phyloP scores from a whole-genome alignment of 176 grass and related monocot species.

The Hyparrhenia diplandra region DNA sequence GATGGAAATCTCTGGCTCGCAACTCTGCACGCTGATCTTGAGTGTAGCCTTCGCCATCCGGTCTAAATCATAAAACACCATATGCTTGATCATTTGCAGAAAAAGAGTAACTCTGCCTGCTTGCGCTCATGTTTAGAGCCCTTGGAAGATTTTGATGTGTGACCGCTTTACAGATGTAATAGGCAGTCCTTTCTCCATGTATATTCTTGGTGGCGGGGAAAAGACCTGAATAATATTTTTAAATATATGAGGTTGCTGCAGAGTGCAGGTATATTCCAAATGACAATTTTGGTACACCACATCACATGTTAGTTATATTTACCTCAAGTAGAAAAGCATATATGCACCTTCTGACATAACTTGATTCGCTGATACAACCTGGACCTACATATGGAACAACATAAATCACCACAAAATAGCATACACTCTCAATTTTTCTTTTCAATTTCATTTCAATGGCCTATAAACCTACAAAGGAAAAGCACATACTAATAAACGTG shows the following conservation, averaged over 20 bases:
- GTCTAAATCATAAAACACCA: constrained; percentile 66
- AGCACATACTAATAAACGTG: background rate
- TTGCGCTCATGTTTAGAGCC: constrained; percentile 49
- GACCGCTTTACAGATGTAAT: constrained; percentile 35
- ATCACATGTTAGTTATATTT: constrained; percentile 26
- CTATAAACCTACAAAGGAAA: background rate
- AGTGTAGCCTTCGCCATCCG: constrained; percentile 24
- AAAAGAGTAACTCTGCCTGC: constrained; percentile 18
- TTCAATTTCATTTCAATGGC: background rate
- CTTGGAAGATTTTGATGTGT: constrained; percentile 57
- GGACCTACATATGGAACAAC: constrained; percentile 50
- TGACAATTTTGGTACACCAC: background rate
- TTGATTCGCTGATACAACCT: constrained; percentile 78
- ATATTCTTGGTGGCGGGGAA: constrained; percentile 76
- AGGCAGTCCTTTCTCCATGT: constrained; percentile 52
- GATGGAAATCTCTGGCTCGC: constrained; percentile 38
- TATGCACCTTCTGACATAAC: constrained; percentile 99
- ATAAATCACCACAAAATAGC: background rate
- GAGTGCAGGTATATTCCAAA: background rate
- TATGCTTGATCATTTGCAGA: constrained; percentile 36
- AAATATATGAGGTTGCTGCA: constrained; percentile 22
- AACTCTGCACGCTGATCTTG: constrained; percentile 35
- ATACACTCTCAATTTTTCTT: background rate
- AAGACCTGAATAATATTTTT: constrained; percentile 65
- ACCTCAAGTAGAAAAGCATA: constrained; percentile 99